Conservation (phyloP, 139 green algal genomes). For the Marvania coccoides region DNA sequence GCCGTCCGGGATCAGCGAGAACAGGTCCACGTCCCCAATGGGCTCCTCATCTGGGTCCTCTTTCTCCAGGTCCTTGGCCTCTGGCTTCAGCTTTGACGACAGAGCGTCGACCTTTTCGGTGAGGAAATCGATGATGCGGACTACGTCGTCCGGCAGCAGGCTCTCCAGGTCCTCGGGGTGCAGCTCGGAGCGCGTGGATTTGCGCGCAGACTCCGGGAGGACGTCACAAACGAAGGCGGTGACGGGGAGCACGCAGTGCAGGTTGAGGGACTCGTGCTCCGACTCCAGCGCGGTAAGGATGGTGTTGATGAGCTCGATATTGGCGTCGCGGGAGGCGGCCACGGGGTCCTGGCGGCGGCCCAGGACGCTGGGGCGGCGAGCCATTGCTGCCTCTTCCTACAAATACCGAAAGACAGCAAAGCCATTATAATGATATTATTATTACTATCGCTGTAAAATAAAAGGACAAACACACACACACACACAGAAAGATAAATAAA, state of each 20-base stretch:
- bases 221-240: constrained; percentile 56
- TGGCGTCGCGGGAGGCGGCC: constrained; percentile 40
- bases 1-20: constrained; percentile 44
- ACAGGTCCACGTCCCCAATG: constrained; percentile 84
- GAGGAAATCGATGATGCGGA: constrained; percentile 69
- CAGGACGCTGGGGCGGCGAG: background rate
- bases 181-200: constrained; percentile 49
- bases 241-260: constrained; percentile 52
- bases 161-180: constrained; percentile 73
- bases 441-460: no score
- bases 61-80: constrained; percentile 56
- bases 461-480: no score
- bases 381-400: constrained; percentile 20
- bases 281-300: constrained; percentile 62
- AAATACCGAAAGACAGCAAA: no score
- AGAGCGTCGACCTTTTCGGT: constrained; percentile 78
- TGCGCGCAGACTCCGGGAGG: constrained; percentile 43
- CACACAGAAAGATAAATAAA: no score
- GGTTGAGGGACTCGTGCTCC: constrained; percentile 75
- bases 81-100: constrained; percentile 54
- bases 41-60: constrained; percentile 39
- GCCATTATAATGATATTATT: no score
- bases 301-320: constrained; percentile 65
- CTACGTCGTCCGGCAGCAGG: constrained; percentile 47
- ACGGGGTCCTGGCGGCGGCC: background rate